Evolutionary conservation across 1,139 yeast species (phyloP), one percentile per base, ranked within the genome.

Genomic region (Taiozyma sp.): DNA sequence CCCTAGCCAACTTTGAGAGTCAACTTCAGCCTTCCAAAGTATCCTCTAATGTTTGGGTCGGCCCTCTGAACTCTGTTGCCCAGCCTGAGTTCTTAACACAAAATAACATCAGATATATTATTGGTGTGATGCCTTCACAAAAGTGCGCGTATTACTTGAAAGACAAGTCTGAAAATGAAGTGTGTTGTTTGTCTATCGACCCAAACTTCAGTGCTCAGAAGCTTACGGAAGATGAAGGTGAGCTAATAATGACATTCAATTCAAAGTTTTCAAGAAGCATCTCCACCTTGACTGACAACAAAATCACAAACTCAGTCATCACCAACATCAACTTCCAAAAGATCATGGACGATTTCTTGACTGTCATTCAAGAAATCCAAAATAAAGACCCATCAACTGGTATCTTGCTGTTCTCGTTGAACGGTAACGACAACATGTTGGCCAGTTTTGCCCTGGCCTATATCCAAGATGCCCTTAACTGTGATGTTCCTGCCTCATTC

Each of bases 61-160:
- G 73, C 4, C 70, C 72, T 4, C 49, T 69, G 39, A 64, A 68
- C 54, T 57, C 69, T 0, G 57, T 68, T 10, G 66, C 68, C 1
- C 69, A 68, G 53, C 53, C 55, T 19, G 62, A 61, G 3, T 64
- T 66, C 53, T 62, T 64, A 49, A 59, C 45, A 42, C 55, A 47
- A 49, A 63, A 53, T 45, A 63, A 63, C 44, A 60, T 63, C 45
- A 61, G 56, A 53, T 58, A 60, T 56, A 56, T 59, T 46, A 53
- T 56, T 45, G 63, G 61, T 50, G 52, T 54, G 44, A 46, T 66
- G 32, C 65, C 68, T 6, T 52, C 59, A 16, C 60, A 57, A 43
- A 56, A 56, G 49, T 50, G 56, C 42, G 55, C 57, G 26, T 59
- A 59, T 48, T 58, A 61, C 51, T 53, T 61, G 29, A 57, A 53